Base-by-base conservation (phyloP, 1,139 yeast genomes). In the Protomyces lactucae-debilis region DNA sequence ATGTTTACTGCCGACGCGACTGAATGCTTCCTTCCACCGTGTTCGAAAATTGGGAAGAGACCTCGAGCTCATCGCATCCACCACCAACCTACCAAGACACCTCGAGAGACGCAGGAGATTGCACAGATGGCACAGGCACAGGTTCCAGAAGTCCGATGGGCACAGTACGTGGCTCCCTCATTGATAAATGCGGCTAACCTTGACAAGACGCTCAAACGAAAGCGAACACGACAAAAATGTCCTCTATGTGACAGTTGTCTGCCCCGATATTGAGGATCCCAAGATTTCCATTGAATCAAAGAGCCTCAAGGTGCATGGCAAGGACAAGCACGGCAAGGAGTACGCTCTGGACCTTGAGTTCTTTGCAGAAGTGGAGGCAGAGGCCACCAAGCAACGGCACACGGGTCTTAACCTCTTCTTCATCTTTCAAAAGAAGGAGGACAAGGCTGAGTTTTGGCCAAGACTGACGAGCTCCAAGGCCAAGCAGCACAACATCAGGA, bases 361-460 rank as follows among this genome's bases (percentile, higher is more conserved):
- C 57, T 64, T 45, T 16, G 63, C 64, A 53, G 88, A 85, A 72
- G 82, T 92, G 71, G 89, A 86, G 70, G 80, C 86, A 0, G 87
- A 84, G 64, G 77, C 59, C 23, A 52, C 63, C 36, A 55, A 56
- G 46, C 81, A 83, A 71, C 80, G 82, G 68, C 78, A 82, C 68
- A 86, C 89, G 45, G 97, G 95, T 59, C 85, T 90, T 68, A 87
- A 87, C 68, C 78, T 90, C 59, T 83, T 80, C 70, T 84, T 90
- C 69, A 81, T 86, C 64, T 76, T 91, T 70, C 82, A 88, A 77
- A 89, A 93, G 82, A 83, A 86, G 77, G 80, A 79, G 68, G 74
- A 81, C 59, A 76, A 83, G 71, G 84, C 79, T 67, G 97, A 91
- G 73, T 92, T 79, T 80, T 95, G 98, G 99, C 98, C 92, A 74